Percentiles rank a stretch among this genome's conserved stretches.
Conservation (phyloP, 106 monocot genomes). For the Vanilla planifolia region DNA sequence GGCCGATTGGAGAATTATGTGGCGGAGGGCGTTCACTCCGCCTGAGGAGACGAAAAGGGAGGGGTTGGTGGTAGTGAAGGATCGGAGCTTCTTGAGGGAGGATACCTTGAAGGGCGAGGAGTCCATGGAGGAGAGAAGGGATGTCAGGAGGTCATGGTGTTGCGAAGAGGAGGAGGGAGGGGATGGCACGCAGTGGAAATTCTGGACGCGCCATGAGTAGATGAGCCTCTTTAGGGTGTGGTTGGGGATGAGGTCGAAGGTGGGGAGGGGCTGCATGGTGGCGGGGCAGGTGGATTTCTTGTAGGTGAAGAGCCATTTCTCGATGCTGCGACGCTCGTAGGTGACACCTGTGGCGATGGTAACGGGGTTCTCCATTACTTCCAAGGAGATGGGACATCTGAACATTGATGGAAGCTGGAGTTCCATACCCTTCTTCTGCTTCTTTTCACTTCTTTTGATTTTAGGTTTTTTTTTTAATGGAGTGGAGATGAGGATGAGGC, state of each 20-base stretch:
- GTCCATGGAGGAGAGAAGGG: constrained; percentile 32
- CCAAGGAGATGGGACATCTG: constrained; percentile 72
- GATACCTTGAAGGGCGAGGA: constrained; percentile 59
- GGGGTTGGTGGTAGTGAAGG: constrained; percentile 8
- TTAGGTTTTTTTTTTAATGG: not conserved
- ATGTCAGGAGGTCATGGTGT: constrained; percentile 15
- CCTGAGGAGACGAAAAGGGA: constrained; percentile 21
- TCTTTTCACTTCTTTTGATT: not conserved
- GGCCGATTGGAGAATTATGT: constrained; percentile 25
- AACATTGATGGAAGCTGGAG: constrained; percentile 33
- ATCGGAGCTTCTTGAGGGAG: constrained; percentile 40
- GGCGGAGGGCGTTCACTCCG: constrained; percentile 35
- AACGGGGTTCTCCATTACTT: constrained; percentile 83
- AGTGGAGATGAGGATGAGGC: not conserved
- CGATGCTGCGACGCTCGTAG: constrained; percentile 78
- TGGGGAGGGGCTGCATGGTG: constrained; percentile 39
- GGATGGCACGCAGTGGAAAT: not conserved
- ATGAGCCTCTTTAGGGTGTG: constrained; percentile 56
- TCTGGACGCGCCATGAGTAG: constrained; percentile 38
- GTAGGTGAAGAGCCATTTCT: constrained; percentile 58
- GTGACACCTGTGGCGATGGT: constrained; percentile 79
- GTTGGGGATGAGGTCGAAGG: constrained; percentile 41
- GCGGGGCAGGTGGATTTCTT: constrained; percentile 44
- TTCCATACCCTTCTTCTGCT: not conserved
- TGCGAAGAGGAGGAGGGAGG: not conserved